phyloP scores from a whole-genome alignment of 805 yeast genomes.

The Metschnikowia arizonensis region DNA sequence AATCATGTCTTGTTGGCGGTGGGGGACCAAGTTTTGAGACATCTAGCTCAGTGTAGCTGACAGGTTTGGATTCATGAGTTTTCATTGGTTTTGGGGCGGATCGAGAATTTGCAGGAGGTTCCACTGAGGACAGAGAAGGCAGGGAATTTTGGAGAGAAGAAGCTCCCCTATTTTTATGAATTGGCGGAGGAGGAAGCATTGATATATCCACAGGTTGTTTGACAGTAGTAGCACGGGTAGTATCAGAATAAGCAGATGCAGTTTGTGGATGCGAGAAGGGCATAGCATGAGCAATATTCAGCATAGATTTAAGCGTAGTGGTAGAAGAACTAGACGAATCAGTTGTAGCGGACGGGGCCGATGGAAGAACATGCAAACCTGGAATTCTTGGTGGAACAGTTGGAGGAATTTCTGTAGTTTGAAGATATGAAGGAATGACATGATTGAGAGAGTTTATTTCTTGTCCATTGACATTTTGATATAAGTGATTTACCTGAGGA shows the following conservation, averaged over 20 bases:
- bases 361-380: not conserved
- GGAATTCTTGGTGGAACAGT: not conserved
- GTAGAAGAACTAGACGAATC: not conserved
- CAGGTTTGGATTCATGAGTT: conserved; percentile 6
- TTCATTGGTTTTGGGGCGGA: not conserved
- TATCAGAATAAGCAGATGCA: not conserved
- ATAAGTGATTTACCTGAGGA: conserved; percentile 1
- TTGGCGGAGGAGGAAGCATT: conserved; percentile 41
- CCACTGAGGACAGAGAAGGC: conserved; percentile 8
- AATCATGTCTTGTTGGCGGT: conserved; percentile 32
- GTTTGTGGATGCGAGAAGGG: not conserved
- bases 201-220: conserved; percentile 34
- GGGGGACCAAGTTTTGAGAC: conserved; percentile 41
- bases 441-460: not conserved
- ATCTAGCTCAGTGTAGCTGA: conserved; percentile 30
- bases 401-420: conserved; percentile 2
- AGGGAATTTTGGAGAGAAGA: too few species aligned
- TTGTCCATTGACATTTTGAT: not conserved
- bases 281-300: not conserved
- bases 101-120: not conserved
- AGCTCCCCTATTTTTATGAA: conserved; percentile 23
- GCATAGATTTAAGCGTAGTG: not conserved
- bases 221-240: not conserved
- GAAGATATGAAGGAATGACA: not conserved
- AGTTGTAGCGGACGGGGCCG: not conserved